Evolutionary conservation across 2,329 filamentous ascomycete genomes (phyloP).

Genomic region (Hymenoscyphus salicellus): DNA sequence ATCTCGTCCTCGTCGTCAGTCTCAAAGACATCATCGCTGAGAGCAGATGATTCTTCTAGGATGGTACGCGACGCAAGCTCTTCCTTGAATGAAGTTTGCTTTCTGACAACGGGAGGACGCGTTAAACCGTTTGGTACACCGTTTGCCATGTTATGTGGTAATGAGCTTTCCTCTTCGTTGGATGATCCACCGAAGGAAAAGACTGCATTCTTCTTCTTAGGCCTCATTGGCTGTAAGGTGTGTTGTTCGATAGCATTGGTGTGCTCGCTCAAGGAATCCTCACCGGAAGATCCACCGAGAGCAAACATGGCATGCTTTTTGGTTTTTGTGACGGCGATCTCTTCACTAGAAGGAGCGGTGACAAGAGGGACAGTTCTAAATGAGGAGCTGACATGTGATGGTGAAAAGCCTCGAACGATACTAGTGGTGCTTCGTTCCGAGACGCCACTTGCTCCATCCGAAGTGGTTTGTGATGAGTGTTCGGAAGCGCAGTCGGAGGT

Average conservation of each 20-base stretch:
- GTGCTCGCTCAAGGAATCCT: slow-evolving; percentile 37
- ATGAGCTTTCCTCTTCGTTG: slow-evolving; percentile 77
- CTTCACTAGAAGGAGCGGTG: slow-evolving; percentile 42
- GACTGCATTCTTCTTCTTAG: slow-evolving; percentile 55
- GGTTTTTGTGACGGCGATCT: slow-evolving; percentile 59
- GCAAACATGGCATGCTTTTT: slow-evolving; percentile 56
- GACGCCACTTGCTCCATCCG: slow-evolving; percentile 37
- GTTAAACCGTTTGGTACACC: slow-evolving; percentile 54
- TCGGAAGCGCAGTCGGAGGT: slow-evolving; percentile 30
- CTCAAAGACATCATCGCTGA: slow-evolving; percentile 55
- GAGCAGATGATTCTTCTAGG: slow-evolving; percentile 51
- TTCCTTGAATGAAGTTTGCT: slow-evolving; percentile 79
- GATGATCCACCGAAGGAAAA: slow-evolving; percentile 79
- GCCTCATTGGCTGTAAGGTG: slow-evolving; percentile 22
- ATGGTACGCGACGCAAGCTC: slow-evolving; percentile 68
- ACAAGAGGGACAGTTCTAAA: slow-evolving; percentile 49
- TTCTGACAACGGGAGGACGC: slow-evolving; percentile 53
- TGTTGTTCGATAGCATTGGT: slow-evolving; percentile 29
- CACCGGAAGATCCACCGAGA: slow-evolving; percentile 39
- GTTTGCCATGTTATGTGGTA: slow-evolving; percentile 48
- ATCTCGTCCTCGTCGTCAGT: slow-evolving; percentile 65
- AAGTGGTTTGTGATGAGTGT: slow-evolving; percentile 38
- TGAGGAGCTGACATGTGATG: slow-evolving; percentile 67
- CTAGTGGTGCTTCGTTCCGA: slow-evolving; percentile 49
- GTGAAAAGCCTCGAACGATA: slow-evolving; percentile 83